Conservation (phyloP, 2,329 filamentous ascomycete genomes). For the Ophiostoma piceae region DNA sequence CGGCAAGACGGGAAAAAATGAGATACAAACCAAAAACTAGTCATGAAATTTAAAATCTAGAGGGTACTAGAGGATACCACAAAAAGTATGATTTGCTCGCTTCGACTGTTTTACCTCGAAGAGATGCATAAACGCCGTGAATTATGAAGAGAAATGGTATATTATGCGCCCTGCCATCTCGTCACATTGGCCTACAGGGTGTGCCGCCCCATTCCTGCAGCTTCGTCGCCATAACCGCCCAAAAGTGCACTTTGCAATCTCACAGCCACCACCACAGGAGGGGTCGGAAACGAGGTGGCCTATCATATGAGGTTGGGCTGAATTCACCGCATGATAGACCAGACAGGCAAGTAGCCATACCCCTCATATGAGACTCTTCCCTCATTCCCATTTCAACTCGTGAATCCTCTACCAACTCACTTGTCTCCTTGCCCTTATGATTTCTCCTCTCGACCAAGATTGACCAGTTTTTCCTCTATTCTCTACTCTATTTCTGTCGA, state of each 20-base stretch:
- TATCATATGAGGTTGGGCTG: neutral
- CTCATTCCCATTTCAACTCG: too few relatives aligned
- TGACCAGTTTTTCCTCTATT: too few relatives aligned
- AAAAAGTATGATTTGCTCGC: slow-evolving; percentile 3
- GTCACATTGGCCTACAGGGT: neutral
- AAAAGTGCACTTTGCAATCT: neutral
- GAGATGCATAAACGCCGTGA: neutral
- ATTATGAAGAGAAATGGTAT: neutral
- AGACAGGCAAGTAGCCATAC: too few relatives aligned
- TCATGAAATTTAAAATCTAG: neutral
- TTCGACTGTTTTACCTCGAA: neutral
- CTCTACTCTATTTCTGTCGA: too few relatives aligned
- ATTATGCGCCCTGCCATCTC: neutral
- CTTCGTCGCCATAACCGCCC: neutral
- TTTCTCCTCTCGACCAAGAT: too few relatives aligned
- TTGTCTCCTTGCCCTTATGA: too few relatives aligned
- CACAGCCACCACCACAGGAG: too few relatives aligned
- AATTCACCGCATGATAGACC: too few relatives aligned
- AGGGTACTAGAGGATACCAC: neutral
- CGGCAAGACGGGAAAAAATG: neutral
- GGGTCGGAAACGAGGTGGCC: too few relatives aligned
- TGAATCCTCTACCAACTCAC: too few relatives aligned
- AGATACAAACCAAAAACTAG: neutral
- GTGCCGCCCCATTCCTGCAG: neutral
- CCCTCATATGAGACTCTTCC: too few relatives aligned